Base-by-base conservation (phyloP, 371 early-diverging fungal species). In the Parasitella parasitica region DNA sequence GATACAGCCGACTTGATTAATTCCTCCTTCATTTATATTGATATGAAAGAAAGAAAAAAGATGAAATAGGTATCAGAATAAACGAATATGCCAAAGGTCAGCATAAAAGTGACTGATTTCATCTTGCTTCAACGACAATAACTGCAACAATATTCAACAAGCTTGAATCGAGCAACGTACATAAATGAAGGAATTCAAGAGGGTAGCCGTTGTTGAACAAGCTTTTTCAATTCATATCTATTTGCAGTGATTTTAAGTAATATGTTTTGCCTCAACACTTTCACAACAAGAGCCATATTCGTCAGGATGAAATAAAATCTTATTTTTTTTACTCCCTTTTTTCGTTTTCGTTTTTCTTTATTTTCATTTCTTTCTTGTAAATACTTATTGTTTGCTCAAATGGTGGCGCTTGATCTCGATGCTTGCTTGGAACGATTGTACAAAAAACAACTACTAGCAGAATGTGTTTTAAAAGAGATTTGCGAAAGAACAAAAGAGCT, bases 401-500 rank as follows among this genome's bases (percentile, higher is more conserved):
- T 71, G 72, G 80, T 85, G 73, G 81, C 69, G n/a, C 75, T 88
- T 20, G 88, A 91, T 72, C 73, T 91, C 41, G 89, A 89, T 63
- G 82, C 80, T 34, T 91, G 89, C 64, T 82, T 91, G 34, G 84
- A 84, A 53, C 82, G 78, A 35, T 77, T 93, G 11, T 87, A 89
- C 62, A 80, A 89, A 35, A 88, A 93, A 57, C 86, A 94, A 65
- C 77, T 94, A 13, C 81, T 97, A n/a, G 84, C 91, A 13, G 95
- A 95, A 75, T 81, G 84, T 26, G 89, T 92, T 43, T 76, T 99
- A 59, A 82, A 88, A 71, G 91, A 94, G 72, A 83, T 99, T 12
- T 98, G 97, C 73, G 90, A 91, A 61, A 84, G 87, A 64, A 89
- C 91, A 28, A 95, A 90, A 68, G 94, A 94, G 52, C 76, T 97